These are phyloP conservation scores for Blepharisma stoltei DNA, from an alignment of 73 alveolate genomes.

Conservation along the genomic window DNA sequence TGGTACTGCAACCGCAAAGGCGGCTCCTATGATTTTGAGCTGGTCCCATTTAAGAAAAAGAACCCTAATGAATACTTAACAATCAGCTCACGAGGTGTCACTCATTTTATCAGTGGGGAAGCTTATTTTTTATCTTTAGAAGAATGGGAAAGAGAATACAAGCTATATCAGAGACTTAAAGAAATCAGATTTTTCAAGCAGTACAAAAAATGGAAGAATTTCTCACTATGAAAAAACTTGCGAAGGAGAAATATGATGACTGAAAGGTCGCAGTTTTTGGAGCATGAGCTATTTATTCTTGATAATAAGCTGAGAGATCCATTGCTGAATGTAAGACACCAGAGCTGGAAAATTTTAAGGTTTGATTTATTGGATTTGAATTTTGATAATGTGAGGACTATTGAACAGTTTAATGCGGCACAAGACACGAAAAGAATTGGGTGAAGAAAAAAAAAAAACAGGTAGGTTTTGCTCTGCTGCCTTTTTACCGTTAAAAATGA, in stretches of 20 bases:
- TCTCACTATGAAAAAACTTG: constrained; percentile 79
- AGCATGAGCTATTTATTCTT: constrained; percentile 63
- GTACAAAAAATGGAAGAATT: constrained; percentile 70
- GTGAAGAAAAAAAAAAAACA: no score
- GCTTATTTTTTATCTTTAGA: constrained; percentile 71
- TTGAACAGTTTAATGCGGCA: constrained; percentile 51
- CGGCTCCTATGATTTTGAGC: constrained; percentile 77
- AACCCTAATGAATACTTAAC: constrained; percentile 76
- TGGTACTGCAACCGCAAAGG: constrained; percentile 75
- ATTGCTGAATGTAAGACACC: constrained; percentile 62
- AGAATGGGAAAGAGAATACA: constrained; percentile 82
- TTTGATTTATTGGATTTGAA: constrained; percentile 66
- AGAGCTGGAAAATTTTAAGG: constrained; percentile 48
- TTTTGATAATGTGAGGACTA: constrained; percentile 52
- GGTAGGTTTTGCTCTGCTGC: no score
- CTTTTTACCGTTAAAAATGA: no score
- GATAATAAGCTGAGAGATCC: constrained; percentile 74
- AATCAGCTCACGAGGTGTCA: constrained; percentile 74
- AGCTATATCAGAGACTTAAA: constrained; percentile 52
- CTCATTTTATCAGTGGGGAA: constrained; percentile 68
- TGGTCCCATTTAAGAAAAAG: constrained; percentile 71
- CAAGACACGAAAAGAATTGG: constrained; percentile 60
- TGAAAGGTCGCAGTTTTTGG: constrained; percentile 60
- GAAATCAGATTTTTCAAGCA: constrained; percentile 69
- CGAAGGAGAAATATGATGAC: constrained; percentile 74